Evolutionary conservation across 768 basidiomycete genomes (phyloP).

Genomic region (Pleurotus giganteus): DNA sequence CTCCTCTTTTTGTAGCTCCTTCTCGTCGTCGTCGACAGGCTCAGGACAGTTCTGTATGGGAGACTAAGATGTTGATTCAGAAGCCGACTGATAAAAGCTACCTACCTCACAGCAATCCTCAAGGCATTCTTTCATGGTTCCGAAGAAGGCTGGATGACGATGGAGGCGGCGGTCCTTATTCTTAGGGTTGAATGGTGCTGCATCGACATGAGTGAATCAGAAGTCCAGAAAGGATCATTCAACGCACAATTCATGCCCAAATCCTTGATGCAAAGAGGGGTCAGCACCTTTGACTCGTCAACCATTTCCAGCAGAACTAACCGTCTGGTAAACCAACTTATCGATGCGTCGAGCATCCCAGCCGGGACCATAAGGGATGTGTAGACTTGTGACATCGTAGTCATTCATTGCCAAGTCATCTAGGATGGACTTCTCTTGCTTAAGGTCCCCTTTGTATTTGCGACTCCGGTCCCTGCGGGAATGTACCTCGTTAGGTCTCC

Average conservation of each 20-base stretch:
- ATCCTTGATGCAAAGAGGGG: constrained; percentile 34
- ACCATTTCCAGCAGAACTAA: no score
- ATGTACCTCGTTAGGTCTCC: constrained; percentile 36
- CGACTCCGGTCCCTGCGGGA: constrained; percentile 27
- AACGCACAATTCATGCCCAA: constrained; percentile 55
- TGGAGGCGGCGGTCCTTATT: constrained; percentile 59
- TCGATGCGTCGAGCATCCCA: constrained; percentile 57
- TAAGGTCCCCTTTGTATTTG: constrained; percentile 55
- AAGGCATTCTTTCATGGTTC: constrained; percentile 52
- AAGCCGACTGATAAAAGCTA: neutral
- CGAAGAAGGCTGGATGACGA: constrained; percentile 64
- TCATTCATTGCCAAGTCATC: constrained; percentile 53
- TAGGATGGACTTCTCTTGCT: constrained; percentile 33
- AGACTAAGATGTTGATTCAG: neutral
- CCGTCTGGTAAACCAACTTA: constrained; percentile 56
- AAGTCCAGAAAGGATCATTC: no score
- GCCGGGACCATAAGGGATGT: constrained; percentile 61
- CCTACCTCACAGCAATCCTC: constrained; percentile 62
- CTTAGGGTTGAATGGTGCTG: constrained; percentile 62
- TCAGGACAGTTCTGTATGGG: constrained; percentile 46
- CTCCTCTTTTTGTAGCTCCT: constrained; percentile 47
- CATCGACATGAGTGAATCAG: constrained; percentile 7
- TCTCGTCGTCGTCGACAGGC: constrained; percentile 55
- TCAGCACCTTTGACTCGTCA: no score
- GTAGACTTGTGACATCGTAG: constrained; percentile 52